Evolutionary conservation across 2,329 filamentous ascomycete genomes (phyloP).

Genomic region (Boeremia exigua): DNA sequence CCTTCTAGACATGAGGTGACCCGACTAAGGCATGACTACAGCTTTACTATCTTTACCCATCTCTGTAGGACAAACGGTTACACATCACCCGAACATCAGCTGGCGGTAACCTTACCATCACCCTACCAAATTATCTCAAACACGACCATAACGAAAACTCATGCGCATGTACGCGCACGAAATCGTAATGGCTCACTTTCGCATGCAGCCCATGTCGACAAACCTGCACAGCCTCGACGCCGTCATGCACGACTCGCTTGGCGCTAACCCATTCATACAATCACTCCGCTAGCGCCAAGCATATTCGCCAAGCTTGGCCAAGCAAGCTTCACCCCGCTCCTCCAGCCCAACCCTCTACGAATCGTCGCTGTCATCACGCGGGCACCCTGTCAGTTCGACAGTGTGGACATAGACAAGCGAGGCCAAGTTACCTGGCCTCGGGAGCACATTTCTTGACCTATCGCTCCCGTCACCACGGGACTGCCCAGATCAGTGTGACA

Average conservation of each 20-base stretch:
- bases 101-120: slow-evolving; percentile 7
- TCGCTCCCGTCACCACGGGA: slow-evolving; percentile 3
- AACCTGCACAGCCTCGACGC: slow-evolving; percentile 43
- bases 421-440: slow-evolving; percentile 13
- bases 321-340: slow-evolving; percentile 16
- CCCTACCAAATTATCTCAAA: slow-evolving; percentile 9
- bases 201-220: slow-evolving; percentile 24
- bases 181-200: slow-evolving; percentile 7
- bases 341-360: background rate
- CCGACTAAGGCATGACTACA: background rate
- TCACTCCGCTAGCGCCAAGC: slow-evolving; percentile 27
- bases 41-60: background rate
- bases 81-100: slow-evolving; percentile 15
- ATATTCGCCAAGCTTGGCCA: background rate
- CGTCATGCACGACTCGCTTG: slow-evolving; percentile 31
- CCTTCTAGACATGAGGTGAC: background rate
- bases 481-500: slow-evolving; percentile 26
- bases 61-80: slow-evolving; percentile 6
- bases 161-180: slow-evolving; percentile 12
- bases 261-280: slow-evolving; percentile 16
- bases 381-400: background rate
- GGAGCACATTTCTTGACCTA: slow-evolving; percentile 20
- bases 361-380: background rate
- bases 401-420: slow-evolving; percentile 10
- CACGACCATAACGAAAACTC: slow-evolving; percentile 1